Evolutionary conservation across 2,329 filamentous ascomycete species (phyloP).

Genomic region (Lasiodiplodia gonubiensis): DNA sequence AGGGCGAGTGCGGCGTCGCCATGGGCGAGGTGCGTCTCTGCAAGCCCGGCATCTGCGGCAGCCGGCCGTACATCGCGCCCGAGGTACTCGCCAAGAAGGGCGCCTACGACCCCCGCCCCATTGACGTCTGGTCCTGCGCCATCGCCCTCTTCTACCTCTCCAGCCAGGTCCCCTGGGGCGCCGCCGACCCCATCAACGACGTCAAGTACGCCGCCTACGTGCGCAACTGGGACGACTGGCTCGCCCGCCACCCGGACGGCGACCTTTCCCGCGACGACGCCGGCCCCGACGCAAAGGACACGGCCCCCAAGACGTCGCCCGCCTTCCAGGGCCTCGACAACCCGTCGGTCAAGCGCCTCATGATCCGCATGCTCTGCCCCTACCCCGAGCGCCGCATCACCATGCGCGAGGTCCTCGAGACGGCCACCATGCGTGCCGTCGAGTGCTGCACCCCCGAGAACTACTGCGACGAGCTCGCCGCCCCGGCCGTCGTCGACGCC

Average conservation of each 20-base stretch:
- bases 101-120: conserved; percentile 73
- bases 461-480: conserved; percentile 63
- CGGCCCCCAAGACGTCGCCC: conserved; percentile 69
- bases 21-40: conserved; percentile 76
- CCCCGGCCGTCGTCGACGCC: conserved; percentile 63
- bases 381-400: conserved; percentile 72
- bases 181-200: conserved; percentile 61
- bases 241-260: conserved; percentile 60
- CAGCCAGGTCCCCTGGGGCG: conserved; percentile 77
- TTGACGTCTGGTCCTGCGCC: conserved; percentile 87
- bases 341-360: conserved; percentile 69
- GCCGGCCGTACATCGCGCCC: conserved; percentile 84
- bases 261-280: conserved; percentile 56
- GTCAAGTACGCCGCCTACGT: conserved; percentile 68
- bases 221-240: conserved; percentile 72
- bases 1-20: conserved; percentile 73
- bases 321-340: conserved; percentile 71
- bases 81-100: conserved; percentile 75
- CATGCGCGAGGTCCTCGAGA: conserved; percentile 70
- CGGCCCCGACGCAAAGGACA: conserved; percentile 38
- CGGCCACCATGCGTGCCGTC: conserved; percentile 74
- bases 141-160: conserved; percentile 85
- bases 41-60: conserved; percentile 81
- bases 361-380: conserved; percentile 84
- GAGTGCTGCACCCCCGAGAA: conserved; percentile 80